Conservation (phyloP, 139 green algal genomes). For the Volvox africanus region DNA sequence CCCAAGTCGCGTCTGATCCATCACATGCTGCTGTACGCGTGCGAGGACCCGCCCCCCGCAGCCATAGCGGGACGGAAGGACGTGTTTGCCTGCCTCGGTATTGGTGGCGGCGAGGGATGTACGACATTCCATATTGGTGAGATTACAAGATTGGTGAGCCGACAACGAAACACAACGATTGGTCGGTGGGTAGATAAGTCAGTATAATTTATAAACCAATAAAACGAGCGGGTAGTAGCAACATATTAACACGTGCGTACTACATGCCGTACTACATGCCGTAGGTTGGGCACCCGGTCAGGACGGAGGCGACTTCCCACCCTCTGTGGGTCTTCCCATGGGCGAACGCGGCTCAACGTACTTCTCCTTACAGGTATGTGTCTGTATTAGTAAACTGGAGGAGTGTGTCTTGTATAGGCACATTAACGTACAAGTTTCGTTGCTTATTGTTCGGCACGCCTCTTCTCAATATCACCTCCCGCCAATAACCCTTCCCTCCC, state of each 20-base stretch:
- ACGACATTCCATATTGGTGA: too few relatives aligned
- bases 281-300: slow-evolving; percentile 32
- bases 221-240: too few relatives aligned
- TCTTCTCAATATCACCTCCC: neutral
- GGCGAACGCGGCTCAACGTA: slow-evolving; percentile 7
- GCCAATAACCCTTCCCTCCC: neutral
- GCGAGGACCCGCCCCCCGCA: neutral
- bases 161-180: too few relatives aligned
- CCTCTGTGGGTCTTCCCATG: slow-evolving; percentile 8
- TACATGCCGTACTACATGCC: too few relatives aligned
- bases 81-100: neutral
- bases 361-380: slow-evolving; percentile 20
- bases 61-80: neutral
- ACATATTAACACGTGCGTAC: too few relatives aligned
- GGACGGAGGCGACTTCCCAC: neutral
- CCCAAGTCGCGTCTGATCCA: slow-evolving; percentile 30
- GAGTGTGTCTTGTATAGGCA: too few relatives aligned
- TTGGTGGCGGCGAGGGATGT: neutral
- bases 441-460: too few relatives aligned
- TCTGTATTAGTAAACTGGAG: too few relatives aligned
- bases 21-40: slow-evolving; percentile 47
- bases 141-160: too few relatives aligned
- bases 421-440: too few relatives aligned
- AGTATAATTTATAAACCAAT: too few relatives aligned
- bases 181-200: too few relatives aligned